phyloP scores from a whole-genome alignment of 202 grass and related monocot species.

The Panicum virgatum region DNA sequence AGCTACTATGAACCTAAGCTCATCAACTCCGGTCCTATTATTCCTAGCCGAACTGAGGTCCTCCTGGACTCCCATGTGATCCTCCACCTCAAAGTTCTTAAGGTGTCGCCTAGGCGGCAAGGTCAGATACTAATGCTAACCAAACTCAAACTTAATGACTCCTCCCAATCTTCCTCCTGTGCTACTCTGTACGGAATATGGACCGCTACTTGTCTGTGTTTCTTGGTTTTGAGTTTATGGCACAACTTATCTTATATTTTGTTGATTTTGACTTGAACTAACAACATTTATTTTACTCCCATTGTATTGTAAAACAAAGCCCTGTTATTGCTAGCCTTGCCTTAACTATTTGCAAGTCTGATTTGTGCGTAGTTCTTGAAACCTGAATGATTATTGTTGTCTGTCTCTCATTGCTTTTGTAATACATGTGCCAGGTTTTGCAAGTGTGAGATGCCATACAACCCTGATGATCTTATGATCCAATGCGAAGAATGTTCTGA shows the following conservation, averaged over 20 bases:
- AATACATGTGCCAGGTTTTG: slow-evolving; percentile 72
- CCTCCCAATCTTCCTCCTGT: neutral
- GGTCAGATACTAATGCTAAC: neutral
- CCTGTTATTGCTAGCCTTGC: neutral
- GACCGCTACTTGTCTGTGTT: neutral
- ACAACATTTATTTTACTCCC: neutral
- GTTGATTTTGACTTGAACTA: neutral
- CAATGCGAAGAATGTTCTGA: slow-evolving; percentile 94
- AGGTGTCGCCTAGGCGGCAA: neutral
- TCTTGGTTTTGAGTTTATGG: neutral
- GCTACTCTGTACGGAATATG: neutral
- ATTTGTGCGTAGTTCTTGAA: slow-evolving; percentile 22
- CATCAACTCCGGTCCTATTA: neutral
- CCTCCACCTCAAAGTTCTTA: neutral
- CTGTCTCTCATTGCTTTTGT: slow-evolving; percentile 25
- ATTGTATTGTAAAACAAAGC: neutral
- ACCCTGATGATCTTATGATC: slow-evolving; percentile 99
- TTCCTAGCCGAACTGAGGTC: neutral
- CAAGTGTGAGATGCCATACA: slow-evolving; percentile 99
- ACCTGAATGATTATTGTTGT: slow-evolving; percentile 13
- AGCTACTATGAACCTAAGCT: neutral
- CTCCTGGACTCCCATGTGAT: neutral
- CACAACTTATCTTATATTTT: neutral
- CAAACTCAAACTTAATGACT: neutral
- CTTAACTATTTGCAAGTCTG: neutral